These are phyloP conservation scores for Thuja plicata DNA, from an alignment of 83 land plant species.

Conservation along the genomic window DNA sequence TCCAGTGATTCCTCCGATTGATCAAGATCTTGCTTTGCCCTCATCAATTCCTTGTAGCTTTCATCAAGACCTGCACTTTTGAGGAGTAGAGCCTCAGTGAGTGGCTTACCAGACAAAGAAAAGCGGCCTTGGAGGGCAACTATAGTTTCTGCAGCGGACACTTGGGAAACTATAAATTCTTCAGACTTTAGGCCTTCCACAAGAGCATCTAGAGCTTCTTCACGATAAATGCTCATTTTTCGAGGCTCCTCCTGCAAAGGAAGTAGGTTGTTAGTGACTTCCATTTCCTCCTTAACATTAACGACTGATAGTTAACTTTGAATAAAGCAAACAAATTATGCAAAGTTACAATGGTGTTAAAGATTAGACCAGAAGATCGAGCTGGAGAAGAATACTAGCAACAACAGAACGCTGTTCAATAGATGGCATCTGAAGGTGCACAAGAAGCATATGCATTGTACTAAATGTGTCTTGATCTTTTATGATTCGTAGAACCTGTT, in stretches of 20 bases:
- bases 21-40: slow-evolving; percentile 4
- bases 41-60: slow-evolving; percentile 31
- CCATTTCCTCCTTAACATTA: not conserved
- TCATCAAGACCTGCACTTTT: slow-evolving; percentile 43
- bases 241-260: slow-evolving; percentile 48
- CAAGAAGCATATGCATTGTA: slow-evolving; percentile 60
- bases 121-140: slow-evolving; percentile 37
- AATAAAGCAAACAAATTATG: not conserved
- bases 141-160: slow-evolving; percentile 41
- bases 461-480: slow-evolving; percentile 61
- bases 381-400: slow-evolving; percentile 63
- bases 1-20: slow-evolving; percentile 22
- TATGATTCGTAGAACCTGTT: slow-evolving; percentile 35
- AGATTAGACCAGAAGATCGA: slow-evolving; percentile 54
- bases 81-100: slow-evolving; percentile 46
- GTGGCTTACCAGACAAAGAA: slow-evolving; percentile 36
- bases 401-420: slow-evolving; percentile 48
- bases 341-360: not conserved
- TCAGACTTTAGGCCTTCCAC: slow-evolving; percentile 43
- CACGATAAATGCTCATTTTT: slow-evolving; percentile 58
- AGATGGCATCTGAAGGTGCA: slow-evolving; percentile 58
- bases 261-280: not conserved
- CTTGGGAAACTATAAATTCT: slow-evolving; percentile 33
- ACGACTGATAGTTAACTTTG: not conserved
- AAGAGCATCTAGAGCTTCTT: slow-evolving; percentile 59